phyloP scores from a whole-genome alignment of 345 rosid species.

The Ailanthus altissimus region DNA sequence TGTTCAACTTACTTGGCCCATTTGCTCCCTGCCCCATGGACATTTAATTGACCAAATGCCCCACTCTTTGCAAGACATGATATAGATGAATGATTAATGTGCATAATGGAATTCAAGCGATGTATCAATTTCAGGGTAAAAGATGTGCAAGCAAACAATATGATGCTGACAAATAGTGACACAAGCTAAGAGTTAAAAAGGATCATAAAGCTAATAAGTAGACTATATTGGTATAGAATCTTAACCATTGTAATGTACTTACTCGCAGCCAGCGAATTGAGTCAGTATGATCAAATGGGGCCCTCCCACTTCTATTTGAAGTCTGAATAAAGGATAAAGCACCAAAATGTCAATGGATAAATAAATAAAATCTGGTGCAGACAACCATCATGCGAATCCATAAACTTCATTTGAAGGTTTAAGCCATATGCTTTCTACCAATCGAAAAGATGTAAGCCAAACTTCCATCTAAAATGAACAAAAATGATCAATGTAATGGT shows the following conservation, averaged over 20 bases:
- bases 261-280: constrained; percentile 95
- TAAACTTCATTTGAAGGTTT: not conserved
- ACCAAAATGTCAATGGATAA: not conserved
- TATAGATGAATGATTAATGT: not conserved
- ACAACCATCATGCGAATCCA: not conserved
- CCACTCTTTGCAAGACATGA: not conserved
- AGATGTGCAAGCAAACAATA: not conserved
- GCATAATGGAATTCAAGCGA: not conserved
- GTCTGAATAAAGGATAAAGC: constrained; percentile 47
- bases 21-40: not conserved
- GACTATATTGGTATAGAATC: constrained; percentile 10
- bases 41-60: not conserved
- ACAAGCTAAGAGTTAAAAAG: not conserved
- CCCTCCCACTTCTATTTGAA: constrained; percentile 71
- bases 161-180: not conserved
- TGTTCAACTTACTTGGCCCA: not conserved
- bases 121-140: not conserved
- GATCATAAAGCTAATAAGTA: constrained; percentile 13
- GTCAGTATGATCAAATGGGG: constrained; percentile 73
- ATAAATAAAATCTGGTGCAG: not conserved
- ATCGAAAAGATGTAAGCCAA: not conserved
- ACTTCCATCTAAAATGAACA: not conserved
- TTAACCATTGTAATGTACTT: constrained; percentile 39
- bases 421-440: not conserved
- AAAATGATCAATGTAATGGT: not conserved